phyloP scores from a whole-genome alignment of 1,139 yeast genomes.

The Suhomyces coccinellae region DNA sequence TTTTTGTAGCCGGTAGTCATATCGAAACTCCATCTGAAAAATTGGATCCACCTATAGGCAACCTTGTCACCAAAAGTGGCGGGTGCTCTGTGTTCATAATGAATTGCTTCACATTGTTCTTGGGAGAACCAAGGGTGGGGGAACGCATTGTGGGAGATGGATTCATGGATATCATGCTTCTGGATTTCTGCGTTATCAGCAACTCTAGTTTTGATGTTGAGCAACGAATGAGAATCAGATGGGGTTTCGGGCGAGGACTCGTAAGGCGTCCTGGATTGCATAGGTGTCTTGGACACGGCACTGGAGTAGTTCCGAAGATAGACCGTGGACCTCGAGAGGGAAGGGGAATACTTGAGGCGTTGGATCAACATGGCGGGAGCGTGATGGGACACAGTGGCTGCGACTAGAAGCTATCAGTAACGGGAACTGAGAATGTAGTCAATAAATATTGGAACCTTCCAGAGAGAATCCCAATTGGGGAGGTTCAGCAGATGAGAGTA shows the following conservation, averaged over 20 bases:
- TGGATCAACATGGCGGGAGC: neutral
- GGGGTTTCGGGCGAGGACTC: neutral
- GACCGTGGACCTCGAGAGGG: neutral
- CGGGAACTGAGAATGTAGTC: too few relatives aligned
- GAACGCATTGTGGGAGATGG: slow-evolving; percentile 50
- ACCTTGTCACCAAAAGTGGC: slow-evolving; percentile 49
- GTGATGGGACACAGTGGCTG: neutral
- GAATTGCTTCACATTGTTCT: slow-evolving; percentile 49
- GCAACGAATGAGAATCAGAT: neutral
- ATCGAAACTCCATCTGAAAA: slow-evolving; percentile 56
- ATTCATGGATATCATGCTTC: slow-evolving; percentile 30
- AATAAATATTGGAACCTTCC: too few relatives aligned
- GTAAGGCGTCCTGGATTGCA: neutral
- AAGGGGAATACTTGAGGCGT: neutral
- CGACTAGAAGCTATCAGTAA: neutral
- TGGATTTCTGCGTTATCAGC: slow-evolving; percentile 24
- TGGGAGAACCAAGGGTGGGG: slow-evolving; percentile 54
- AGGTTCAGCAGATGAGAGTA: too few relatives aligned
- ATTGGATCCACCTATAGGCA: slow-evolving; percentile 48
- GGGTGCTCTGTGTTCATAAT: slow-evolving; percentile 56
- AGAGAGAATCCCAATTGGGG: too few relatives aligned
- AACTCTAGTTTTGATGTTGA: slow-evolving; percentile 34
- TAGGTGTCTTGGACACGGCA: neutral
- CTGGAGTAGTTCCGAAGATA: neutral
- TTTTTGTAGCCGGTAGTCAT: slow-evolving; percentile 65